These are phyloP conservation scores for Zygosaccharomyces gambellarensis DNA, from an alignment of 805 yeast species.

Conservation along the genomic window DNA sequence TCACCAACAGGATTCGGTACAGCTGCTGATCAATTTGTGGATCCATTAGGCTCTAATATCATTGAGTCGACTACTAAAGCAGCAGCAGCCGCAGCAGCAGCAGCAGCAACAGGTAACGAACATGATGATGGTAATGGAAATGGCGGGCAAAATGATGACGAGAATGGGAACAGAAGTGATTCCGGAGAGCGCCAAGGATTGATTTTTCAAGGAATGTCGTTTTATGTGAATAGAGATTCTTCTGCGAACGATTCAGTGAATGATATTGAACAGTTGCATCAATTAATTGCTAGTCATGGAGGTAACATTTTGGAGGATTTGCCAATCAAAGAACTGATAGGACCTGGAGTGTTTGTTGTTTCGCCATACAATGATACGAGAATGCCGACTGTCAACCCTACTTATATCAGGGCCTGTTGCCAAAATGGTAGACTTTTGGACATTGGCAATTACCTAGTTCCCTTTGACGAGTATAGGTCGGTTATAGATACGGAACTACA, in stretches of 20 bases:
- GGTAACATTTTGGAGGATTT: slow-evolving; percentile 22
- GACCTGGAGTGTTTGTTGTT: slow-evolving; percentile 18
- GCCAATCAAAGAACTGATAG: slow-evolving; percentile 15
- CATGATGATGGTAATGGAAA: neutral
- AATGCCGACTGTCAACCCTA: slow-evolving; percentile 31
- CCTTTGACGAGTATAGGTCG: slow-evolving; percentile 27
- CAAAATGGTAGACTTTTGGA: slow-evolving; percentile 19
- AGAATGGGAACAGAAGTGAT: neutral
- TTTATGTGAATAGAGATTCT: slow-evolving; percentile 23
- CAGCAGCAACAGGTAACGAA: neutral
- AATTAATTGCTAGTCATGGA: slow-evolving; percentile 21
- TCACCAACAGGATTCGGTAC: slow-evolving; percentile 26
- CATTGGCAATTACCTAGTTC: slow-evolving; percentile 26
- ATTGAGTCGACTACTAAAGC: neutral
- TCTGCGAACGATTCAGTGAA: slow-evolving; percentile 24
- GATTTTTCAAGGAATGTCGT: slow-evolving; percentile 15
- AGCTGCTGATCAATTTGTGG: slow-evolving; percentile 27
- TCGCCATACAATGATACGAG: slow-evolving; percentile 31
- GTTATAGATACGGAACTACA: slow-evolving; percentile 25
- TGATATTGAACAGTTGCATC: slow-evolving; percentile 21
- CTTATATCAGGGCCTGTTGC: slow-evolving; percentile 29
- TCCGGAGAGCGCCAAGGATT: slow-evolving; percentile 2
- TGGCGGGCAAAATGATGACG: neutral
- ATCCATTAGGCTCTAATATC: slow-evolving; percentile 17
- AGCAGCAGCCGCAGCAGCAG: slow-evolving; percentile 1